These are phyloP conservation scores for Pyricularia sp. DNA, from an alignment of 2,329 filamentous ascomycete genomes.

Conservation along the genomic window DNA sequence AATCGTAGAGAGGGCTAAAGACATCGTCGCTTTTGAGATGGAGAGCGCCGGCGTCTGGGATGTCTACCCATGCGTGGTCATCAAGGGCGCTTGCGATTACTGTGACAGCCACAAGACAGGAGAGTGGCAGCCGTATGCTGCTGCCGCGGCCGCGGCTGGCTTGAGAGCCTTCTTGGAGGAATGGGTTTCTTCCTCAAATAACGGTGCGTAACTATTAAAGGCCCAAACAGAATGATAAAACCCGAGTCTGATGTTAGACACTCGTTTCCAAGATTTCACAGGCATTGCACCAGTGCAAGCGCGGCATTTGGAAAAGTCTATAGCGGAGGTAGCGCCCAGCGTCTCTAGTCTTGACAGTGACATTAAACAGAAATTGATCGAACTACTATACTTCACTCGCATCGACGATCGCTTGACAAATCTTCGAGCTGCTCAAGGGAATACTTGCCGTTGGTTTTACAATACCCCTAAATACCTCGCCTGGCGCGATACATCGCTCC, in stretches of 20 bases:
- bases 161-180: neutral
- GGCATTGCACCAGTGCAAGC: neutral
- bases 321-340: neutral
- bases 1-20: slow-evolving; percentile 10
- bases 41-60: slow-evolving; percentile 23
- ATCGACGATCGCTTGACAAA: slow-evolving; percentile 3
- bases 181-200: neutral
- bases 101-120: slow-evolving; percentile 25
- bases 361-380: neutral
- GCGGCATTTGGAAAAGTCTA: neutral
- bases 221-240: too few relatives aligned
- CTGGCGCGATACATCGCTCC: slow-evolving; percentile 17
- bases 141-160: slow-evolving; percentile 9
- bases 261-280: neutral
- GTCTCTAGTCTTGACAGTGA: neutral
- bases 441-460: slow-evolving; percentile 11
- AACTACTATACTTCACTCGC: neutral
- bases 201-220: neutral
- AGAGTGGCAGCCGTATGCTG: slow-evolving; percentile 22
- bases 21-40: slow-evolving; percentile 23
- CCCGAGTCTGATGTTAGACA: neutral
- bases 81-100: slow-evolving; percentile 26
- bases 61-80: slow-evolving; percentile 17
- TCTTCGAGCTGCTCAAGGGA: neutral
- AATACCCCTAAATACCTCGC: slow-evolving; percentile 14